Evolutionary conservation across 2,329 filamentous ascomycete genomes (phyloP), one percentile per base, ranked within the genome.

Genomic region (Pyrenophora seminiperda): DNA sequence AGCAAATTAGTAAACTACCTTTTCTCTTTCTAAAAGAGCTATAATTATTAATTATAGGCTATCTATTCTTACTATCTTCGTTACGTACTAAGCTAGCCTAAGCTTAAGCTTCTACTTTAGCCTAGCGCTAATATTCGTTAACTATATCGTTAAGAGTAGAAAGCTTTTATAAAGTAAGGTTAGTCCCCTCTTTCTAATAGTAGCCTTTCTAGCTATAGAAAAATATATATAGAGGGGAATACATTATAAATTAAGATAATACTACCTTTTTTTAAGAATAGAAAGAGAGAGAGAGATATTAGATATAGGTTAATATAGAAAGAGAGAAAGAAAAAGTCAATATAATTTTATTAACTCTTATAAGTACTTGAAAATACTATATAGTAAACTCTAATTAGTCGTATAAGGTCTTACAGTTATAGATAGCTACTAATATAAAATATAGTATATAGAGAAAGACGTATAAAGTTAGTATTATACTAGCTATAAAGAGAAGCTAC

Each of bases 191-290:
- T 53, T 41, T 17, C 50, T 41, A 53, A n/a, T 9, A 29, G 50
- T 53, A 53, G 42, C 45, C 50, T 53, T 41, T 42, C 37, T n/a
- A 45, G 19, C 45, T 29, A 42, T 53, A 41, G 50, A 53, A 53
- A 53, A 49, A 49, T 20, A 53, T 49, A 32, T 49, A 46, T 41
- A 45, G 50, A n/a, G 50, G 46, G 37, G 45, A 46, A 53, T 53
- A 43, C 50, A 53, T 53, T 4, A 53, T 47, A 27, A 34, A 33
- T 24, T 40, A 47, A 40, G 27, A 27, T 40, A 15, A 40, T 31
- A 18, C 36, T 38, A 38, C 6, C 36, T 11, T 38, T 24, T 38
- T 24, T 38, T 38, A 10, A 24, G 18, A 18, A 38, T 18, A 24
- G 19, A 14, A 24, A 38, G 36, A 38, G 36, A 24, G 36, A 11